These are phyloP conservation scores for Nepenthes gracilis DNA, from an alignment of 148 eudicot genomes.

Conservation along the genomic window DNA sequence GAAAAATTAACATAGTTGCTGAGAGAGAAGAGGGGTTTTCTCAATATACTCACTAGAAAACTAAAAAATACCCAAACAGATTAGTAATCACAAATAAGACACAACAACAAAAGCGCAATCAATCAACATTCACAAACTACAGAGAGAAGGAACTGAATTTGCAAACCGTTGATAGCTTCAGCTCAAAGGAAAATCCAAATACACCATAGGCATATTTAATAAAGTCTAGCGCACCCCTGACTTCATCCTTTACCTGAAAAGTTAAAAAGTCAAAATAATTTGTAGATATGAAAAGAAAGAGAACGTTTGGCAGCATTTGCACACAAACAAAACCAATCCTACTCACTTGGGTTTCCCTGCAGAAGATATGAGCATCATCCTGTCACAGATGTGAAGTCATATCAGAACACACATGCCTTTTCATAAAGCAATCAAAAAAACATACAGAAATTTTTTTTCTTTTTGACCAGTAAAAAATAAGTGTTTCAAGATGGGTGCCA, in stretches of 20 bases:
- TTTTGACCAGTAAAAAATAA: too few relatives aligned
- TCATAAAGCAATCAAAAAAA: background rate
- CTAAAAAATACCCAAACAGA: too few relatives aligned
- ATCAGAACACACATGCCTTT: constrained; percentile 12
- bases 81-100: background rate
- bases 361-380: constrained; percentile 99
- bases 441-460: background rate
- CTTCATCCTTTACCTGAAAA: constrained; percentile 93
- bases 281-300: background rate
- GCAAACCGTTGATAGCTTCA: constrained; percentile 82
- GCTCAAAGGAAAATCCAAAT: constrained; percentile 88
- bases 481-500: too few relatives aligned
- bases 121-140: background rate
- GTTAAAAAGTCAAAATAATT: constrained; percentile 2
- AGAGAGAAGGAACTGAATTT: constrained; percentile 6
- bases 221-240: constrained; percentile 61
- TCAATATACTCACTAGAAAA: too few relatives aligned
- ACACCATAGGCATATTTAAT: constrained; percentile 51
- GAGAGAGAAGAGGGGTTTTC: too few relatives aligned
- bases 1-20: too few relatives aligned
- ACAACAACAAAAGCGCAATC: background rate
- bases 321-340: constrained; percentile 1
- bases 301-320: background rate
- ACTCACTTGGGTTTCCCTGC: constrained; percentile 91
- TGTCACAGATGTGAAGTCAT: constrained; percentile 18